Evolutionary conservation across 345 rosid species (phyloP), one percentile per base, ranked within the genome.

Genomic region (Psidium guajava): DNA sequence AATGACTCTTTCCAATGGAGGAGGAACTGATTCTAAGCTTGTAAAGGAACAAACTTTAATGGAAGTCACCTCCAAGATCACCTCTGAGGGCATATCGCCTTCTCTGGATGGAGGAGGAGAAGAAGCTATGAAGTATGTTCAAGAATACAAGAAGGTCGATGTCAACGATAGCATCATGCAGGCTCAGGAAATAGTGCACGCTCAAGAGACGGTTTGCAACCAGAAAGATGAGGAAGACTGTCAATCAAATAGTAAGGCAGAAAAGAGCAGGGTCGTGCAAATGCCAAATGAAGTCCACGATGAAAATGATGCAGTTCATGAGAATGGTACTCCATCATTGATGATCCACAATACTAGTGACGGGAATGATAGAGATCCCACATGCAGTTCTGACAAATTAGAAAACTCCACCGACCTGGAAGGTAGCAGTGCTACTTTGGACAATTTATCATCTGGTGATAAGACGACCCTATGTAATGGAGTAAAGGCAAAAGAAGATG

Each of bases 1-100:
- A 85, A 87, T 82, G 27, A 90, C 91, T 77, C 53, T 88, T 84
- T 83, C 89, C 90, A 90, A 87, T 86, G 88, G 89, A 50, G 91
- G 91, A 88, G 92, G 85, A 74, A 83, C 86, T 80, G 86, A 89
- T n/a, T 52, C 85, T 87, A 86, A 80, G 22, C 36, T 54, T 40
- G 28, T 20, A 53, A 85, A 80, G 75, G 83, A 85, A 32, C 61
- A 51, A 2, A 10, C 40, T 84, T 58, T 61, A 18, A 32, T 16
- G 22, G 59, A 82, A 28, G 58, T 54, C 84, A 28, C 84, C 59
- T 56, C 83, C 8, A 59, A 82, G 83, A 53, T 16, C 44, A 64
- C 42, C 6, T 64, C 80, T 18, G 47, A 69, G 47, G 77, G 47
- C 80, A 36, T 25, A 16, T 69, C 6, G 13, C 47, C 77, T 69